Percentiles rank a stretch among this genome's conserved stretches.
phyloP scores from a whole-genome alignment of 73 alveolate species.

The Symbiodinium pilosum region DNA sequence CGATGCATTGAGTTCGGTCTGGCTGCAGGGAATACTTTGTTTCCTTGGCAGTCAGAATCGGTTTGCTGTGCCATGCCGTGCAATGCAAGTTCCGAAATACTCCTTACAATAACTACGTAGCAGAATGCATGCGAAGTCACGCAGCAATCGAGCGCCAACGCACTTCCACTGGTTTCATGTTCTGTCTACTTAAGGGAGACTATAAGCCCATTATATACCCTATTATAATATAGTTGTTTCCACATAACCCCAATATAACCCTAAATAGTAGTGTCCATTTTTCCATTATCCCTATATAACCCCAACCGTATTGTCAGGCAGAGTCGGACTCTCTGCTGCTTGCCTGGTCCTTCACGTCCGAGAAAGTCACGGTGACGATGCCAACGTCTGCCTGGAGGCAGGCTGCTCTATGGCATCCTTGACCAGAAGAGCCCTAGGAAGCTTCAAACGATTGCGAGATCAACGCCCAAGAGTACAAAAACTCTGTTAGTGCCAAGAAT shows the following conservation, averaged over 20 bases:
- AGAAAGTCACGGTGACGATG: background rate
- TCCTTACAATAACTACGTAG: background rate
- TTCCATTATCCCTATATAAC: no score
- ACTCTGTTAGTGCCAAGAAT: background rate
- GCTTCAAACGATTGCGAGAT: background rate
- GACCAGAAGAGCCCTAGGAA: background rate
- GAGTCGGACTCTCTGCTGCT: slow-evolving; percentile 2
- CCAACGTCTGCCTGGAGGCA: background rate
- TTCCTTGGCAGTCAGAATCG: background rate
- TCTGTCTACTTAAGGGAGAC: no score
- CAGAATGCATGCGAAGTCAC: background rate
- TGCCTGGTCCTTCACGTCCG: background rate
- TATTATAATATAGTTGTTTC: no score
- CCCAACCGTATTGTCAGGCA: background rate
- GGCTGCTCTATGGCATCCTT: background rate
- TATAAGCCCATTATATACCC: no score
- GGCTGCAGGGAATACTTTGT: background rate
- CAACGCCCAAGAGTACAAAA: background rate
- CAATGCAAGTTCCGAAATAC: background rate
- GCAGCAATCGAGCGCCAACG: background rate
- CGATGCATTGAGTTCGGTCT: background rate
- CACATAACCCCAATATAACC: no score
- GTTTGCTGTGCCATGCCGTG: background rate
- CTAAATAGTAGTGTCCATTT: no score
- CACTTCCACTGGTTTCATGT: no score